Evolutionary conservation across 768 basidiomycete species (phyloP).

Genomic region (Holtermanniella nyarrowii): DNA sequence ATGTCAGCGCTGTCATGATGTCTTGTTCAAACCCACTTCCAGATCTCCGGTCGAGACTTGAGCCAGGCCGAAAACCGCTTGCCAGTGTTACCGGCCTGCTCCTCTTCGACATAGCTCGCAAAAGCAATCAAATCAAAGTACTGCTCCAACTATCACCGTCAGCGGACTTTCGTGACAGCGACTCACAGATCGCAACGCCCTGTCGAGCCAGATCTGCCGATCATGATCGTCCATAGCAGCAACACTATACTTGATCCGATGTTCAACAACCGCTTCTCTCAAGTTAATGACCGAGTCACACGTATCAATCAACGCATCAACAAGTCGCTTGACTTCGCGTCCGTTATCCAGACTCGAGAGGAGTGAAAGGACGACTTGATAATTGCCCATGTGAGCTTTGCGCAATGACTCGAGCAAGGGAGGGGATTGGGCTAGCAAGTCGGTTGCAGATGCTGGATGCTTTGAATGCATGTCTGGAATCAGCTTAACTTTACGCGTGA

Average conservation of each 20-base stretch:
- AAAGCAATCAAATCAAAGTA: conserved; percentile 88
- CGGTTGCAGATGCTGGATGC: conserved; percentile 68
- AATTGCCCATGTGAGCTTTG: conserved; percentile 85
- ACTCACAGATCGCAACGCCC: conserved; percentile 28
- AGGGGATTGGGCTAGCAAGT: conserved; percentile 70
- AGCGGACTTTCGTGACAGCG: not conserved
- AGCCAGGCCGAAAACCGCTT: conserved; percentile 80
- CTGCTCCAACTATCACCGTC: conserved; percentile 30
- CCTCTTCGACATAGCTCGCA: conserved; percentile 68
- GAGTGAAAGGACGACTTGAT: conserved; percentile 78
- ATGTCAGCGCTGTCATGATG: not conserved
- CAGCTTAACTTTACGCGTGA: conserved; percentile 2
- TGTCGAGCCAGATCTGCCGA: conserved; percentile 39
- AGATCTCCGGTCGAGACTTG: conserved; percentile 79
- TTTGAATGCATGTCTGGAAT: conserved; percentile 53
- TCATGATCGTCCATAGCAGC: conserved; percentile 58
- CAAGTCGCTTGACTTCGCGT: conserved; percentile 69
- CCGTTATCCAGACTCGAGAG: conserved; percentile 89
- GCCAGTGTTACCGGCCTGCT: conserved; percentile 47
- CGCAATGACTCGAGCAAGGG: conserved; percentile 72
- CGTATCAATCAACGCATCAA: conserved; percentile 80
- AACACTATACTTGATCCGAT: conserved; percentile 76
- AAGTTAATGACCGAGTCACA: conserved; percentile 81
- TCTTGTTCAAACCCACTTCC: conserved; percentile 55
- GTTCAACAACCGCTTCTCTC: conserved; percentile 73